These are phyloP conservation scores for Crotalaria pallida DNA, from an alignment of 306 rosid species.

Conservation along the genomic window DNA sequence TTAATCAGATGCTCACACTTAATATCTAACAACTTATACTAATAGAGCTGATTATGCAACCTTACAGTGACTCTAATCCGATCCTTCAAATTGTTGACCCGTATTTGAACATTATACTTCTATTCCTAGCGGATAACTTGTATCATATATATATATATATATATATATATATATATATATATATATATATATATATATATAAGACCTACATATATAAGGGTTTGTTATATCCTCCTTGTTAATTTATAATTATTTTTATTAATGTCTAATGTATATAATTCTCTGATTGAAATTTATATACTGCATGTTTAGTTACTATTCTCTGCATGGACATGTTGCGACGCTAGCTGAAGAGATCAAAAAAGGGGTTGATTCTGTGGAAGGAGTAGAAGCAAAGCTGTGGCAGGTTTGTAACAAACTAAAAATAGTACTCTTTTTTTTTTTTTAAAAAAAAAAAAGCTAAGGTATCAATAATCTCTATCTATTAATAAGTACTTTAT, in stretches of 20 bases:
- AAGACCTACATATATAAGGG: background rate
- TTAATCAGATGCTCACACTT: no score
- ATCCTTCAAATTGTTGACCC: background rate
- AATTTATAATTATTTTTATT: background rate
- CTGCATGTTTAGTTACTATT: constrained; percentile 65
- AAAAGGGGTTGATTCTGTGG: constrained; percentile 82
- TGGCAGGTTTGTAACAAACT: constrained; percentile 78
- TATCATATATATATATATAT: no score
- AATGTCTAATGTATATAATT: background rate
- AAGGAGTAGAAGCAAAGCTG: constrained; percentile 85
- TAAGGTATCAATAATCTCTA: no score
- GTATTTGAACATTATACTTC: no score
- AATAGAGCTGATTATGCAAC: no score
- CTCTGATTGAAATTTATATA: constrained; percentile 15
- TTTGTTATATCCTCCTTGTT: background rate
- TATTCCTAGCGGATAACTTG: no score
- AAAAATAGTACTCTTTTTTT: no score
- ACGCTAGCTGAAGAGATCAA: constrained; percentile 77
- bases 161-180: no score
- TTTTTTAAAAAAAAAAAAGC: no score
- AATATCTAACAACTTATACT: no score
- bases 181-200: no score
- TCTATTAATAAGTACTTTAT: background rate
- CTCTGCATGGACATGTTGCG: constrained; percentile 84
- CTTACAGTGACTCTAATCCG: background rate